These are phyloP conservation scores for Corinectria fuckeliana DNA, from an alignment of 2,329 filamentous ascomycete species.

Conservation along the genomic window DNA sequence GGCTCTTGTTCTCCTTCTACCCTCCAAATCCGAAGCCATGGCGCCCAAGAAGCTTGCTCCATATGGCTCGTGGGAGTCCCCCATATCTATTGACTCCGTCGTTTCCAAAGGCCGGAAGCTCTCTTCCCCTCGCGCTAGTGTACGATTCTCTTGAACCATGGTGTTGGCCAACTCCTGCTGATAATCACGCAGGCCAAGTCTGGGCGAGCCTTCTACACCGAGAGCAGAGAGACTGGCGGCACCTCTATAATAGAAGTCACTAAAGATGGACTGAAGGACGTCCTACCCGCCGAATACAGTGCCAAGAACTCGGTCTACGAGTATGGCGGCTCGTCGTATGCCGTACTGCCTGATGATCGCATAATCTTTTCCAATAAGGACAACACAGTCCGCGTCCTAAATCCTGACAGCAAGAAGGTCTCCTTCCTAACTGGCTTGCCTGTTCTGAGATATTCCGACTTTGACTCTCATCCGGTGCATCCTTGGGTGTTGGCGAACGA, in stretches of 20 bases:
- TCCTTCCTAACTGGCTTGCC: conserved; percentile 41
- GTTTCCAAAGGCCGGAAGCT: conserved; percentile 44
- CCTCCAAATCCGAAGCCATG: conserved; percentile 18
- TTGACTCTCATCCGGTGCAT: conserved; percentile 47
- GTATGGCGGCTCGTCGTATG: conserved; percentile 57
- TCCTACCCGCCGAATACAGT: conserved; percentile 52
- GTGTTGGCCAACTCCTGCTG: neutral
- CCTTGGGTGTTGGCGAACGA: conserved; percentile 58
- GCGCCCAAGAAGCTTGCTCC: conserved; percentile 30
- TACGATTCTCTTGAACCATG: conserved; percentile 18
- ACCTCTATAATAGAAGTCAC: conserved; percentile 52
- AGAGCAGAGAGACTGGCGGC: conserved; percentile 49
- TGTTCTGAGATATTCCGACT: conserved; percentile 54
- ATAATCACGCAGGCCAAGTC: conserved; percentile 33
- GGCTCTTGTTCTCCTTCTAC: neutral
- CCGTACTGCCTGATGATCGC: conserved; percentile 45
- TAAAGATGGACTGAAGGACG: conserved; percentile 42
- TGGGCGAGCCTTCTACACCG: conserved; percentile 47
- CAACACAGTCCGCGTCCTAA: conserved; percentile 51
- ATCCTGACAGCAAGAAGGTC: conserved; percentile 45
- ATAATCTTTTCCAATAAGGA: conserved; percentile 56
- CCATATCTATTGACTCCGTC: conserved; percentile 46
- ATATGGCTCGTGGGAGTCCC: conserved; percentile 50
- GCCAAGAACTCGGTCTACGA: conserved; percentile 57
- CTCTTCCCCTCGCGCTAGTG: conserved; percentile 45